Base-by-base conservation (phyloP, 2,329 filamentous ascomycete genomes). In the Neoarthrinium moseri region DNA sequence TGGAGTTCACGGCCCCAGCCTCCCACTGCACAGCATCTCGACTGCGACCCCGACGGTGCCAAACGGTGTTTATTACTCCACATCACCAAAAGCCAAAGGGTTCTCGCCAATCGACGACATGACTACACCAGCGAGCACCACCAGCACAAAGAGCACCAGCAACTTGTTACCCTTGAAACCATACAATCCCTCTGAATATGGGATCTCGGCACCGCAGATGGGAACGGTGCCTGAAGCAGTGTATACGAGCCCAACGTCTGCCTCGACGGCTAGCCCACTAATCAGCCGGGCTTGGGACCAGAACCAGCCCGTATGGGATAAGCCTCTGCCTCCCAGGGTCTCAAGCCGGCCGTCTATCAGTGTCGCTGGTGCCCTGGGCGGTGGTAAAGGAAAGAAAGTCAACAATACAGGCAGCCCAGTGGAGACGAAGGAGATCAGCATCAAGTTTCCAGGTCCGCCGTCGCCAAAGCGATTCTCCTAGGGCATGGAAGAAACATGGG, bases 161-260 rank as follows among this genome's bases (percentile, higher is more conserved):
- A 57, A 62, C n/a, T 56, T 63, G n/a, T 43, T 63, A 17, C 60
- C 59, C 3, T 38, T 62, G n/a, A 55, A 54, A 6, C 52, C 59
- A 2, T 64, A 64, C 32, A 61, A 63, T 30, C 62, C 62, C 4
- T 57, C 59, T 18, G 61, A 64, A 21, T 63, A 62, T 41, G 55
- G 50, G 15, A 36, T 55, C 3, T 23, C 35, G 43, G 30, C 12
- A 23, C 43, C 51, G 6, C 42, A 43, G 4, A 23, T 56, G 53
- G 18, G 54, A 55, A 24, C 50, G 15, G 34, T 26, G 6, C 53
- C 26, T 8, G 50, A 47, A 18, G 50, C 49, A 8, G 17, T 47
- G 4, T 64, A 56, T 20, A 49, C 45, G 10, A 62, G 59, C 23
- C 61, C 61, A 15, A 58, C 46, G 4, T 63, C 60, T 0, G 61